A percentile compares a stretch with the other conserved stretches of the same genome.
phyloP scores from a whole-genome alignment of 495 filamentous ascomycete species.

The Chaetomidium leptoderma region DNA sequence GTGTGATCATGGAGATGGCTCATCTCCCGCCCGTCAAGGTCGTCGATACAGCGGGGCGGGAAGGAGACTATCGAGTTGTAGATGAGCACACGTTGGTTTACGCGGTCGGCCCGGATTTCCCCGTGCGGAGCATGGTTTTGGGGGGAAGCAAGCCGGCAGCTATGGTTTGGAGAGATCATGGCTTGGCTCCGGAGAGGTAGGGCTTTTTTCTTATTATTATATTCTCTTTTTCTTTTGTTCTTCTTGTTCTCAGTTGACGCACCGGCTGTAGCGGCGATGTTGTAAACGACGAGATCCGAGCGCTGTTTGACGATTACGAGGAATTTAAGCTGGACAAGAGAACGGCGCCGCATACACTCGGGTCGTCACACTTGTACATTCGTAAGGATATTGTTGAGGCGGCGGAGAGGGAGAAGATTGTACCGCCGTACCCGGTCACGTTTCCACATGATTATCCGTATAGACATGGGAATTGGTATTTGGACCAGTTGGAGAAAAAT shows the following conservation, averaged over 20 bases:
- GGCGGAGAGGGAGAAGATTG: background rate
- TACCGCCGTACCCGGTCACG: slow-evolving; percentile 10
- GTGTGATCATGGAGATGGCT: background rate
- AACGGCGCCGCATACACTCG: slow-evolving; percentile 10
- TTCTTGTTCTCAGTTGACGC: background rate
- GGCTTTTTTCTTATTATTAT: background rate
- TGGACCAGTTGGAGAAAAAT: background rate
- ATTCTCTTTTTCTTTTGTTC: background rate
- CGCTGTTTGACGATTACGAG: background rate
- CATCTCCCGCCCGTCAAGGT: slow-evolving; percentile 1
- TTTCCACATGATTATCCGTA: slow-evolving; percentile 10
- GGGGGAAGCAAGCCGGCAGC: slow-evolving; percentile 1
- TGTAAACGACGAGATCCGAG: background rate
- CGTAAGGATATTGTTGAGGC: slow-evolving; percentile 14
- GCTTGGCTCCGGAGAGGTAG: background rate
- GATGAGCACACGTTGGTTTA: slow-evolving; percentile 15
- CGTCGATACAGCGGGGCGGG: background rate
- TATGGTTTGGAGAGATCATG: slow-evolving; percentile 6
- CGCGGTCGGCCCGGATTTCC: background rate
- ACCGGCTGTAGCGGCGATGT: slow-evolving; percentile 4
- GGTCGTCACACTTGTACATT: slow-evolving; percentile 13
- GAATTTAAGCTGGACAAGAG: slow-evolving; percentile 6
- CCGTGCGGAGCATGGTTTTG: background rate
- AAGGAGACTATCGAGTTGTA: background rate
- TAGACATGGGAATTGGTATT: background rate